Evolutionary conservation across 139 green algal species (phyloP), one percentile per base, ranked within the genome.

Genomic region (Dunaliella primolecta): DNA sequence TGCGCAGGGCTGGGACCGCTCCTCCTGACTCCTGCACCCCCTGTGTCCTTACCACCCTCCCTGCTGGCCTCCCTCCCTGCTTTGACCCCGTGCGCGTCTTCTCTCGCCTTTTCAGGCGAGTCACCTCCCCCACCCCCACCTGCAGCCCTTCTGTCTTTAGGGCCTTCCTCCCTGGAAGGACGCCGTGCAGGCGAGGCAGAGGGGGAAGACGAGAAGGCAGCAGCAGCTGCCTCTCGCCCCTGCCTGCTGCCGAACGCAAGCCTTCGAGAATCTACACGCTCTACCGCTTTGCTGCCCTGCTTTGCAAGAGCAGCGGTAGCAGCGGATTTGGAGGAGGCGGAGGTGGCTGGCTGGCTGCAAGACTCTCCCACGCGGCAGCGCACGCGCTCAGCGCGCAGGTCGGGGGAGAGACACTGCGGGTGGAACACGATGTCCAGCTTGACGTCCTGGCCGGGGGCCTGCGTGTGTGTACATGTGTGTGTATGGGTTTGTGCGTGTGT

Each of bases 361-460:
- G 80, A 83, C 33, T 86, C 87, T 33, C 88, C 82, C 78, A 92
- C 87, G 2, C 34, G 82, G 56, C 87, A 83, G 20, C 38, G 83
- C 77, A 92, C 70, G 30, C 83, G 86, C 75, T 96, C 93, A n/a
- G 93, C 87, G 23, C 93, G 88, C 1, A 95, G 86, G 88, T 97
- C 94, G 1, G 91, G 36, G 38, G 89, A 76, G 27, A 85, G 46
- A 33, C 33, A 81, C 2, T 57, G 85, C 32, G 94, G 94, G 57
- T 95, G 93, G 92, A 96, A 97, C 2, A 89, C 90, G 78, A 97
- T 89, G 57, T 97, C 93, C n/a, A 97, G 85, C 86, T 94, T 94
- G n/a, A 93, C 90, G 64, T 95, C 90, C 83, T 95, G 91, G 31
- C 86, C 87, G 7, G 91, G 88, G 29, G 87, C 84, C 36, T 82